phyloP scores from a whole-genome alignment of 208 protist species.

The Leishmania mexicana region DNA sequence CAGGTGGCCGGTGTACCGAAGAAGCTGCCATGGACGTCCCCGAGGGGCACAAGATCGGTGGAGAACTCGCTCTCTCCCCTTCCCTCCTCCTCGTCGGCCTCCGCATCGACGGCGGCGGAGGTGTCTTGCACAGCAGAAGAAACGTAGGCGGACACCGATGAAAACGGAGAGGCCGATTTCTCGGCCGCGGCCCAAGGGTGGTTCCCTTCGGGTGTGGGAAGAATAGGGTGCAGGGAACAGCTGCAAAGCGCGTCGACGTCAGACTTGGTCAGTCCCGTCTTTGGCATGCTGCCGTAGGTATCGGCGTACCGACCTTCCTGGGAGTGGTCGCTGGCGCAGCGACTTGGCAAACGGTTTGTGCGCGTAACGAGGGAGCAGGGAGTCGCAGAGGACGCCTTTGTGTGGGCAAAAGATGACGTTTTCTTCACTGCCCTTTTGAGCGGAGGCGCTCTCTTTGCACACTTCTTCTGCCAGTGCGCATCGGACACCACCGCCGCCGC shows the following conservation, averaged over 20 bases:
- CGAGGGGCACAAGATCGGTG: constrained; percentile 31
- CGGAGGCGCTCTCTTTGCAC: background rate
- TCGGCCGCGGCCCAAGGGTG: background rate
- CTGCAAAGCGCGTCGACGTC: constrained; percentile 1
- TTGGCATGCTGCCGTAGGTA: background rate
- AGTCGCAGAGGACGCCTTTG: background rate
- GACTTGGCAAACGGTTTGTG: background rate
- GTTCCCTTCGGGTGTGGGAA: constrained; percentile 6
- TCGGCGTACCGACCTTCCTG: background rate
- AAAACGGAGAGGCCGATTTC: background rate
- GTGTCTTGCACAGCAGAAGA: constrained; percentile 1
- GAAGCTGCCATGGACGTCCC: constrained; percentile 9
- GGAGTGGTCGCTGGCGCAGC: background rate
- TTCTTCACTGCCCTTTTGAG: background rate
- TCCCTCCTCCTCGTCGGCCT: too few species aligned
- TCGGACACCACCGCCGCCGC: background rate
- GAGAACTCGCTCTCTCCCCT: constrained; percentile 20
- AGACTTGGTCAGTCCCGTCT: background rate
- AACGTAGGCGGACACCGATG: background rate
- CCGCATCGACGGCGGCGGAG: background rate
- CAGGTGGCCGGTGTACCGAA: background rate
- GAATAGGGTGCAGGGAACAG: constrained; percentile 11
- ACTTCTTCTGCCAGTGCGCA: background rate
- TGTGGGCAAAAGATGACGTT: background rate
- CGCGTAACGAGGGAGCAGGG: background rate